Evolutionary conservation across 306 rosid species (phyloP), one percentile per base, ranked within the genome.

Genomic region (Argentina anserina): DNA sequence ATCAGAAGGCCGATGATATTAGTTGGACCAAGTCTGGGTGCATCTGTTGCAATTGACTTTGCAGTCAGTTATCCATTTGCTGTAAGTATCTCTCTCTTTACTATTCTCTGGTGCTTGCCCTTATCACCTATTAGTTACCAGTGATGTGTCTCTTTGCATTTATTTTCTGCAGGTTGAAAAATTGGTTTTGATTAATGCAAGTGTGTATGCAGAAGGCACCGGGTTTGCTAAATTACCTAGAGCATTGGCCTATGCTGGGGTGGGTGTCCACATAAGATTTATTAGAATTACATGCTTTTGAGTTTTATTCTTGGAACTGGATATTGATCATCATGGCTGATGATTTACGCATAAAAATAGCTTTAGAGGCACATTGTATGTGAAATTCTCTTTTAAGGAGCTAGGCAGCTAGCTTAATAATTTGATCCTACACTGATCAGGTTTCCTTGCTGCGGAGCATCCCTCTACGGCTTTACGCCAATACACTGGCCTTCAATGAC

Each of bases 11-110:
- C 97, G 39, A 90, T 91, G 93, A 80, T 91, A 77, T 80, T 94
- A 82, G 96, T 94, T 73, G 99, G 99, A 74, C 97, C 99, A 76
- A 94, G 97, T 88, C 97, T 94, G 18, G 97, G 97, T 67, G 93
- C 95, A 74, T 96, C 99, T 21, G 90, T 94, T 81, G 99, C 97
- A 73, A 76, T 94, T 79, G 97, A 94, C 79, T 91, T 94, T 85
- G 90, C 92, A 0, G 90, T 78, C 76, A 82, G 84, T 68, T 81
- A 89, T 90, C 99, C 99, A 3, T 88, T 84, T 84, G 96, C 96
- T 80, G 97, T 94, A 87, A 68, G 96, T 84, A 21, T 71, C 41
- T 36, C 15, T 17, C 40, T 25, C 0, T 67, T 34, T 68, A 21
- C 73, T 59, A 18, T 46, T 31, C 36, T 69, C 40, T 21, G 59